These are phyloP conservation scores for Schwanniomyces polymorphus DNA, from an alignment of 805 yeast species.

Conservation along the genomic window DNA sequence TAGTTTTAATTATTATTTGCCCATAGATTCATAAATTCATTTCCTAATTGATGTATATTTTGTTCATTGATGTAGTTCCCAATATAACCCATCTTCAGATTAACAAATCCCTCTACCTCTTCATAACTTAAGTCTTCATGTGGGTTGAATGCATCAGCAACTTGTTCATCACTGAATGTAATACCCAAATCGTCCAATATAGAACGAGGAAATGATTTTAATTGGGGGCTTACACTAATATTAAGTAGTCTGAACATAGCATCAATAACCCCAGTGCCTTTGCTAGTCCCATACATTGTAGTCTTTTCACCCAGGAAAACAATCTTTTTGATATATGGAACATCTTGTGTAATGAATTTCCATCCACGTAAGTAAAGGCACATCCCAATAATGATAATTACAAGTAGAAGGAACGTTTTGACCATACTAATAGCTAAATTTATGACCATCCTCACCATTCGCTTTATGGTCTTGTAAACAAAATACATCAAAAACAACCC, in stretches of 20 bases:
- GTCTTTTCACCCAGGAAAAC: background rate
- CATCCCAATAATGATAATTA: slow-evolving; percentile 11
- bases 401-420: slow-evolving; percentile 15
- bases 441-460: slow-evolving; percentile 21
- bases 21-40: background rate
- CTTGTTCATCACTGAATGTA: slow-evolving; percentile 15
- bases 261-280: background rate
- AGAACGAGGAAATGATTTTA: slow-evolving; percentile 5
- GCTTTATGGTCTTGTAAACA: slow-evolving; percentile 13
- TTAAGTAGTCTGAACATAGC: background rate
- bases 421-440: slow-evolving; percentile 15
- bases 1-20: background rate
- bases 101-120: slow-evolving; percentile 4
- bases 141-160: slow-evolving; percentile 7
- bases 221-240: background rate
- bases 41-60: slow-evolving; percentile 1
- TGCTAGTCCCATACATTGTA: background rate
- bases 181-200: slow-evolving; percentile 14
- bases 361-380: slow-evolving; percentile 22
- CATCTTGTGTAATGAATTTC: slow-evolving; percentile 16
- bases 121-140: slow-evolving; percentile 6
- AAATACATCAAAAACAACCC: slow-evolving; percentile 15
- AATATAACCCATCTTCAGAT: slow-evolving; percentile 4
- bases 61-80: slow-evolving; percentile 2
- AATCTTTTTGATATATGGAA: slow-evolving; percentile 9